Conservation (phyloP, 495 filamentous ascomycete species). For the Neurospora sp. region DNA sequence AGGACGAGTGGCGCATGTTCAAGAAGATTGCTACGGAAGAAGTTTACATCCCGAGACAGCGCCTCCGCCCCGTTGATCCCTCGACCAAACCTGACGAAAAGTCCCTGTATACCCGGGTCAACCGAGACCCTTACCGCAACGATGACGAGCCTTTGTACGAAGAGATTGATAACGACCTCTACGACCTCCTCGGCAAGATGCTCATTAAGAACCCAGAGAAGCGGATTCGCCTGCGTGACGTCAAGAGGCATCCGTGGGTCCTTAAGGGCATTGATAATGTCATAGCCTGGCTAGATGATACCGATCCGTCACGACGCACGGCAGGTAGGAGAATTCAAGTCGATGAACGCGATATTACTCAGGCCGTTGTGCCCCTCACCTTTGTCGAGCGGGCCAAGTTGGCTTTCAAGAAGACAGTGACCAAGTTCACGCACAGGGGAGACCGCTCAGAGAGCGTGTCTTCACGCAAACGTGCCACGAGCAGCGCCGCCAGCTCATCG, state of each 20-base stretch:
- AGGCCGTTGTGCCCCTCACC: constrained; percentile 80
- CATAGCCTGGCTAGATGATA: constrained; percentile 79
- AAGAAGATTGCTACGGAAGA: constrained; percentile 82
- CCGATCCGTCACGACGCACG: constrained; percentile 70
- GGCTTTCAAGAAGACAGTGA: constrained; percentile 55
- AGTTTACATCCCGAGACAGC: constrained; percentile 71
- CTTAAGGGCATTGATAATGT: constrained; percentile 68
- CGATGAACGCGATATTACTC: constrained; percentile 77
- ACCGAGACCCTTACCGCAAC: constrained; percentile 37
- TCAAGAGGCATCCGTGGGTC: constrained; percentile 96
- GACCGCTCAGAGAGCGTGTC: constrained; percentile 43
- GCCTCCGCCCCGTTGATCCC: constrained; percentile 67
- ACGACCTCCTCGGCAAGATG: constrained; percentile 71
- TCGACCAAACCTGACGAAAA: constrained; percentile 36
- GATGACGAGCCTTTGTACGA: constrained; percentile 74
- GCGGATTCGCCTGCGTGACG: constrained; percentile 80
- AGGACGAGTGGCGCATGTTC: constrained; percentile 86
- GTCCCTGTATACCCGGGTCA: constrained; percentile 45
- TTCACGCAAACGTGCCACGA: constrained; percentile 43
- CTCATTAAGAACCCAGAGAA: constrained; percentile 81
- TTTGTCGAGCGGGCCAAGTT: constrained; percentile 69
- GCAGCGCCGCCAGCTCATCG: constrained; percentile 47
- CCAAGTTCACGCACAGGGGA: constrained; percentile 50
- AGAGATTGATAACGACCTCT: constrained; percentile 69
- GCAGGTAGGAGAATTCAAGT: constrained; percentile 89